These are phyloP conservation scores for Fusarium sp. DNA, from an alignment of 2,329 filamentous ascomycete genomes.

Conservation along the genomic window DNA sequence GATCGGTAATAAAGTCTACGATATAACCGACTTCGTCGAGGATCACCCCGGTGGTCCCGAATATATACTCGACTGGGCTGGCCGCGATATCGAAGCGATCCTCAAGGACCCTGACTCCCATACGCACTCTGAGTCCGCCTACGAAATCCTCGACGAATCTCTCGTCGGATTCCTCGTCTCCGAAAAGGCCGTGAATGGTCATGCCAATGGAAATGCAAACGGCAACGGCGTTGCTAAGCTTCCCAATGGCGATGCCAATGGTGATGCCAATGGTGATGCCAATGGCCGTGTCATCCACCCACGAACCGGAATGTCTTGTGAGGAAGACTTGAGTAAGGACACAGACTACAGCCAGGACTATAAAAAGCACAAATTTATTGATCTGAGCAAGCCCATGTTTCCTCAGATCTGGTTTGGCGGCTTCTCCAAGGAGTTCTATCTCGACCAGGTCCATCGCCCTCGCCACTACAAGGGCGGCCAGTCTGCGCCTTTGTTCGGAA, in stretches of 20 bases:
- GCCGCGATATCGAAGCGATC: conserved; percentile 84
- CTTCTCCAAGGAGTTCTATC: conserved; percentile 95
- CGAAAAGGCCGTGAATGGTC: conserved; percentile 56
- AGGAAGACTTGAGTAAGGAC: conserved; percentile 85
- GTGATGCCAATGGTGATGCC: conserved; percentile 1
- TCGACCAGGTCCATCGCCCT: conserved; percentile 94
- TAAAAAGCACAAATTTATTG: conserved; percentile 92
- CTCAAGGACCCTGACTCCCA: conserved; percentile 86
- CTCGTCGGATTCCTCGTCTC: conserved; percentile 81
- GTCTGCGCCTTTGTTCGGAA: conserved; percentile 94
- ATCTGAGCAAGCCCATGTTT: conserved; percentile 84
- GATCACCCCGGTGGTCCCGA: conserved; percentile 92
- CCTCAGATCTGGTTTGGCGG: conserved; percentile 87
- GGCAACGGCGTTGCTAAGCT: conserved; percentile 36
- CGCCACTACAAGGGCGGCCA: conserved; percentile 94
- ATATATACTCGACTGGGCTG: conserved; percentile 87
- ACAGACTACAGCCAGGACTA: conserved; percentile 82
- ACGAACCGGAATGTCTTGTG: conserved; percentile 87
- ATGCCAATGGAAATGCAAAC: conserved; percentile 47
- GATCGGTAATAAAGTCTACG: conserved; percentile 88
- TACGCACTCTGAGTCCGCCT: conserved; percentile 88
- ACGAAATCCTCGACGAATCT: conserved; percentile 90
- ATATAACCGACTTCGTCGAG: conserved; percentile 89
- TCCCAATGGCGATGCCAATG: conserved; percentile 47
- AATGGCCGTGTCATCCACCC: conserved; percentile 55